These are phyloP conservation scores for Rasamsonia emersonii DNA, from an alignment of 2,329 filamentous ascomycete species.

Conservation along the genomic window DNA sequence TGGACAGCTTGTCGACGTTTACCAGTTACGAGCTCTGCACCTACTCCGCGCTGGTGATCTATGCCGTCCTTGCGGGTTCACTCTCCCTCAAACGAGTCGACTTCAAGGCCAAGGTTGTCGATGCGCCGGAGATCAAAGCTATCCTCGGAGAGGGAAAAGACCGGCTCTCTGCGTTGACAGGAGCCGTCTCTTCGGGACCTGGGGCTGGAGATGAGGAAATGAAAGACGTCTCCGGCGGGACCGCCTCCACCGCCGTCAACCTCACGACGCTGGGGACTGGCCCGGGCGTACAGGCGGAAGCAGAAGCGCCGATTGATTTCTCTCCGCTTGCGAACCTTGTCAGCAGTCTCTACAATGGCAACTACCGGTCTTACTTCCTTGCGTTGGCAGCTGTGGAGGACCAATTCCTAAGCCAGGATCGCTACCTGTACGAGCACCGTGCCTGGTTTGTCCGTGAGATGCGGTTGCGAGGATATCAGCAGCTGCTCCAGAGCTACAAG, in stretches of 20 bases:
- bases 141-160: constrained; percentile 87
- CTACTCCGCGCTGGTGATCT: constrained; percentile 89
- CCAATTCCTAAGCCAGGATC: constrained; percentile 85
- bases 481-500: constrained; percentile 92
- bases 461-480: constrained; percentile 91
- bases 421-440: constrained; percentile 91
- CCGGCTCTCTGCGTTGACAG: constrained; percentile 72
- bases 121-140: constrained; percentile 95
- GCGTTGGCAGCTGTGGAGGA: constrained; percentile 86
- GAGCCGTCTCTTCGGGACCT: constrained; percentile 71
- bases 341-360: constrained; percentile 82
- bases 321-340: constrained; percentile 79
- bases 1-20: constrained; percentile 96
- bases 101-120: constrained; percentile 98
- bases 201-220: constrained; percentile 68
- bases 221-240: constrained; percentile 49
- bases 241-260: constrained; percentile 70
- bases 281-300: constrained; percentile 58
- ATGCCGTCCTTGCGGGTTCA: constrained; percentile 88
- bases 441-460: constrained; percentile 98
- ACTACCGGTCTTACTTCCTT: constrained; percentile 90
- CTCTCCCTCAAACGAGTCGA: constrained; percentile 93
- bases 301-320: constrained; percentile 80
- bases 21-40: constrained; percentile 98
- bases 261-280: constrained; percentile 70